These are phyloP conservation scores for Schizosaccharomyces osmophilus DNA, from an alignment of 805 yeast species.

Conservation along the genomic window DNA sequence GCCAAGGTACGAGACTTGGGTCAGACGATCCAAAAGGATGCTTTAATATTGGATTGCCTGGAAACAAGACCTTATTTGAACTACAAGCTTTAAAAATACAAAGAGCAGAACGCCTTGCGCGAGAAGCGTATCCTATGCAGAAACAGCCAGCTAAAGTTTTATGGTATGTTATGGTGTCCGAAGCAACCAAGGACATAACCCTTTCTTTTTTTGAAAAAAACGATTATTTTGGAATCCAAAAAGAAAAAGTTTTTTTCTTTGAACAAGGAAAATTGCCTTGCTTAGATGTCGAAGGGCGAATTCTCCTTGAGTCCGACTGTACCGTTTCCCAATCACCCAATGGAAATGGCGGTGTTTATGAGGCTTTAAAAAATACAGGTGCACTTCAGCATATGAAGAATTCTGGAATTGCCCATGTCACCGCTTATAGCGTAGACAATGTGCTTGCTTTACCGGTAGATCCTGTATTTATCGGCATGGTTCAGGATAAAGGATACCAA, in stretches of 20 bases:
- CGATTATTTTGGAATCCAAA: conserved; percentile 44
- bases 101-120: conserved; percentile 35
- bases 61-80: conserved; percentile 64
- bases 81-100: conserved; percentile 72
- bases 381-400: conserved; percentile 40
- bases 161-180: conserved; percentile 91
- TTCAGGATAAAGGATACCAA: conserved; percentile 38
- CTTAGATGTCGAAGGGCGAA: conserved; percentile 44
- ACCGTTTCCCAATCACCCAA: conserved; percentile 72
- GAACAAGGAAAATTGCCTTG: conserved; percentile 94
- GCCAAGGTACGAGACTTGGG: conserved; percentile 91
- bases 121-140: conserved; percentile 4
- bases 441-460: conserved; percentile 80
- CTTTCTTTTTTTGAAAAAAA: conserved; percentile 40
- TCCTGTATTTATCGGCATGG: conserved; percentile 70
- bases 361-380: conserved; percentile 42
- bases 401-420: conserved; percentile 65
- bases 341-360: conserved; percentile 92
- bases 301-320: conserved; percentile 33
- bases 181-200: conserved; percentile 57
- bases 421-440: conserved; percentile 94
- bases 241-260: conserved; percentile 46
- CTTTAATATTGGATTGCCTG: conserved; percentile 64
- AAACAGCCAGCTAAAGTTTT: conserved; percentile 22
- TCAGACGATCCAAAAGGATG: conserved; percentile 85